Conservation (phyloP, 306 rosid species). For the Alnus rubra region DNA sequence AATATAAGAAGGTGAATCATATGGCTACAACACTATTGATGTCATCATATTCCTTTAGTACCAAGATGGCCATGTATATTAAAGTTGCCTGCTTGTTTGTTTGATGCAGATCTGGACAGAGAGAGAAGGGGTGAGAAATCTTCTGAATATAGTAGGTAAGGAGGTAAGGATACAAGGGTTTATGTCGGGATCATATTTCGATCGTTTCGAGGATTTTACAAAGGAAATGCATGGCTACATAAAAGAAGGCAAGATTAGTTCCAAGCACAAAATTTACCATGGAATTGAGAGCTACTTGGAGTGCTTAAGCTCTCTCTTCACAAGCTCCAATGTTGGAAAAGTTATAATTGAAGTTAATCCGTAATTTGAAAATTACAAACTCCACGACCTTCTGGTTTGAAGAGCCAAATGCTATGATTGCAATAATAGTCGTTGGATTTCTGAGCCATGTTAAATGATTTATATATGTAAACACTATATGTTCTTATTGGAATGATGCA, state of each 20-base stretch:
- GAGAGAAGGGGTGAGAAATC: conserved; percentile 63
- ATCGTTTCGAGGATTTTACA: conserved; percentile 60
- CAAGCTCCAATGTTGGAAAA: conserved; percentile 59
- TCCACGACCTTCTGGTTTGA: not conserved
- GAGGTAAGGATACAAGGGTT: conserved; percentile 64
- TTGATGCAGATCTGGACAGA: conserved; percentile 56
- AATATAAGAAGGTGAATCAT: conserved; percentile 49
- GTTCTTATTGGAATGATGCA: not conserved
- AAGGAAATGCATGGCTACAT: conserved; percentile 52
- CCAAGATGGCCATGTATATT: not conserved
- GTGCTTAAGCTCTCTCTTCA: conserved; percentile 49
- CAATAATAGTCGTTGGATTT: not conserved
- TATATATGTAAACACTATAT: not conserved
- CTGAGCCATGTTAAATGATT: not conserved
- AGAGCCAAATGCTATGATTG: not conserved
- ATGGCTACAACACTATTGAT: not conserved
- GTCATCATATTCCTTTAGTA: not conserved
- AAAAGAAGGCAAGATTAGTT: conserved; percentile 48
- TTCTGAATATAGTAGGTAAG: conserved; percentile 63
- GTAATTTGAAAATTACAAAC: not conserved
- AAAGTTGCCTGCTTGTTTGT: not conserved
- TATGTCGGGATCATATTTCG: conserved; percentile 42
- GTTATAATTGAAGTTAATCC: conserved; percentile 51
- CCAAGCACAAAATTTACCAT: conserved; percentile 42
- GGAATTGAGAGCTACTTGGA: conserved; percentile 53